phyloP scores from a whole-genome alignment of 73 alveolate genomes.

The Paramecium caudatum region DNA sequence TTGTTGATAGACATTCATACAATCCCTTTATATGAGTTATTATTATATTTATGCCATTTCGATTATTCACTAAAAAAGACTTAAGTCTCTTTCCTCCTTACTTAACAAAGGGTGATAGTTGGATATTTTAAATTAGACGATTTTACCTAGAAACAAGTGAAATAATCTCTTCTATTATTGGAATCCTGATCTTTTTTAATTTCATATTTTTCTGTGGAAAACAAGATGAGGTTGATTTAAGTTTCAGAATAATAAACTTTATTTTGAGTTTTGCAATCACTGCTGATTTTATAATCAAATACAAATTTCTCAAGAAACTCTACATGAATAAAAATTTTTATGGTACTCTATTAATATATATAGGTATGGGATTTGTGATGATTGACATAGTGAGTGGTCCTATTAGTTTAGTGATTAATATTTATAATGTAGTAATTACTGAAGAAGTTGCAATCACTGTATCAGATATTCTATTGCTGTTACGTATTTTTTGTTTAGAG shows the following conservation, averaged over 20 bases:
- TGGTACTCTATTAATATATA: background rate
- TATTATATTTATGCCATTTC: background rate
- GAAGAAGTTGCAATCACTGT: background rate
- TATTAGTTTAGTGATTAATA: background rate
- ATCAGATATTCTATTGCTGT: slow-evolving; percentile 39
- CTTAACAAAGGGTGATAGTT: background rate
- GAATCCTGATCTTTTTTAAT: background rate
- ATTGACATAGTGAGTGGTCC: slow-evolving; percentile 39
- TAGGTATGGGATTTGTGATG: background rate
- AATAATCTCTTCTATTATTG: background rate
- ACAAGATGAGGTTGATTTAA: background rate
- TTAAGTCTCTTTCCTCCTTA: slow-evolving; percentile 19
- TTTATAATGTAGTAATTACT: background rate
- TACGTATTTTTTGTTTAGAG: slow-evolving; percentile 59
- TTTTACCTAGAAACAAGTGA: background rate
- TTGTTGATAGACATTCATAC: background rate
- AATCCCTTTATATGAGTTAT: slow-evolving; percentile 39
- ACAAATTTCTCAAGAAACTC: background rate
- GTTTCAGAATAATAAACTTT: slow-evolving; percentile 19
- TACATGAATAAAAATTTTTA: background rate
- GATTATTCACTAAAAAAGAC: background rate
- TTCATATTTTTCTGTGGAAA: slow-evolving; percentile 50
- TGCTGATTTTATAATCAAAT: slow-evolving; percentile 1
- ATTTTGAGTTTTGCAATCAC: background rate
- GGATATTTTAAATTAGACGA: background rate